Evolutionary conservation across 2,329 filamentous ascomycete genomes (phyloP), one percentile per base, ranked within the genome.

Genomic region (Botrytis fabae): DNA sequence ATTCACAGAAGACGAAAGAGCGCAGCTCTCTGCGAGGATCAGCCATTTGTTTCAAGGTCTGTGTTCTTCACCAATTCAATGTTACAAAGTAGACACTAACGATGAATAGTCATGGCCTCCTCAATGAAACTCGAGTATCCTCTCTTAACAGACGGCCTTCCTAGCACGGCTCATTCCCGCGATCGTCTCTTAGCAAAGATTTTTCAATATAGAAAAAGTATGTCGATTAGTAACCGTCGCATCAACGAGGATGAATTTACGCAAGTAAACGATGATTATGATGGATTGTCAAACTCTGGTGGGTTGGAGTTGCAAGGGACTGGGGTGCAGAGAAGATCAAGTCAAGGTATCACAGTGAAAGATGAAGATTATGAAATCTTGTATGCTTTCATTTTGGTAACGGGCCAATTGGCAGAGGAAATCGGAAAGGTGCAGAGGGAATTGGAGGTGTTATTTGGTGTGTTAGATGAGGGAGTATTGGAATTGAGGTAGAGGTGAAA

Each of bases 61-160:
- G 71, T 54, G 32, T 42, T 51, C 5, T 42, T 40, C 35, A 20
- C 42, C 14, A 28, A 44, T 46, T 20, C 40, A 28, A 32, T 16
- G 4, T n/a, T 2, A 64, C 60, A 25, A 48, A 70, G 42, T 10
- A n/a, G 80, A 59, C 4, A 51, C 72, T 54, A 22, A 40, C 25
- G 69, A 81, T 42, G 28, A 46, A 54, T 35, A 80, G 96, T 98
- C 9, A 88, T 99, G 75, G 96, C 96, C 1, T 96, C 93, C 60
- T 97, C 93, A 22, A 90, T 98, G 84, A 97, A 97, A 86, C 87
- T 98, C 14, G 95, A 97, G 82, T 98, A 97, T 78, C 95, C 96
- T 0, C 86, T 99, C 73, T 6, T 72, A 20, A 95, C 92, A 51
- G 94, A 98, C 80, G 93, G 93, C 20, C 86, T 98, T 60, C 96